These are phyloP conservation scores for Cadophora sp. DNA, from an alignment of 2,329 filamentous ascomycete genomes.

Conservation along the genomic window DNA sequence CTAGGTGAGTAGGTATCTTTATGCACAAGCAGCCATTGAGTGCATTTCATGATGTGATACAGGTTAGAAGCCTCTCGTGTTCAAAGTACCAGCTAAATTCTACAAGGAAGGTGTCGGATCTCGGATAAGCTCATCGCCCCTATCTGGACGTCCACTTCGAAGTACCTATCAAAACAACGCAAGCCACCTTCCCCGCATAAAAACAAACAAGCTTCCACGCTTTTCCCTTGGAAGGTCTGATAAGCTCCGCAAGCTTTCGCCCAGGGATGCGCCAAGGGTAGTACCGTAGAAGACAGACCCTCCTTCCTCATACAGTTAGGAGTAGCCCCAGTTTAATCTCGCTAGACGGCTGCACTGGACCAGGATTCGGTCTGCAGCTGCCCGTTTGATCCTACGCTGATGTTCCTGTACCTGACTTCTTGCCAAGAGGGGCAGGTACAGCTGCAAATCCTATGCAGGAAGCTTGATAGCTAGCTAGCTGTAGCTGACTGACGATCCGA, in stretches of 20 bases:
- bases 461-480: background rate
- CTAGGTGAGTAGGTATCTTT: background rate
- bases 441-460: background rate
- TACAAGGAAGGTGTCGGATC: background rate
- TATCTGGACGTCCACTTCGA: background rate
- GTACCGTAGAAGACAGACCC: background rate
- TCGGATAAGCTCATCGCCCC: background rate
- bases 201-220: background rate
- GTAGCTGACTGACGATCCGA: background rate
- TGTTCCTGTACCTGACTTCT: slow-evolving; percentile 3
- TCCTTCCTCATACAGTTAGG: background rate
- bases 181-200: background rate
- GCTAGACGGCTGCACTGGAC: background rate
- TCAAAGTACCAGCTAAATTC: background rate
- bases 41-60: background rate
- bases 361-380: background rate
- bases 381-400: background rate
- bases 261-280: background rate
- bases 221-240: background rate
- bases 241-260: slow-evolving; percentile 6
- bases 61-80: background rate
- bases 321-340: background rate
- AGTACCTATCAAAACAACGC: background rate
- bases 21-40: background rate
- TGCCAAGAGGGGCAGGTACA: slow-evolving; percentile 10